Evolutionary conservation across 768 basidiomycete species (phyloP).

Genomic region (Russula emetica): DNA sequence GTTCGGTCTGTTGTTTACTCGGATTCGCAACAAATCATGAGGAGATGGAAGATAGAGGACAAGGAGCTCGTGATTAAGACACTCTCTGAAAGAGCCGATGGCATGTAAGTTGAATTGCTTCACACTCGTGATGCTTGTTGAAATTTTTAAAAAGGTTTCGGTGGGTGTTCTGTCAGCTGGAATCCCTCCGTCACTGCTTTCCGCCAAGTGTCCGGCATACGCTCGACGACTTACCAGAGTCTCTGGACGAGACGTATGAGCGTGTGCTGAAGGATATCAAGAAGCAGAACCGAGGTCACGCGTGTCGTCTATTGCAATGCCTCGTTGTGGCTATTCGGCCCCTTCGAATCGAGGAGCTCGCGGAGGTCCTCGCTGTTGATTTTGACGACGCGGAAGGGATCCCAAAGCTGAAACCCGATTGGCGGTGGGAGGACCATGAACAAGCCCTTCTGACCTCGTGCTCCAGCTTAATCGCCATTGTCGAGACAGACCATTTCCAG

Average conservation of each 20-base stretch:
- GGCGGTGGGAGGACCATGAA: slow-evolving; percentile 6
- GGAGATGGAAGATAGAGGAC: neutral
- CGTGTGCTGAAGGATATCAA: slow-evolving; percentile 6
- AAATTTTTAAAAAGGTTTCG: neutral
- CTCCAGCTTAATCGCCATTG: slow-evolving; percentile 1
- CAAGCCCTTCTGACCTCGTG: neutral
- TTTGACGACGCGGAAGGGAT: neutral
- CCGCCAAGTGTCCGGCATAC: neutral
- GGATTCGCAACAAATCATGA: slow-evolving; percentile 1
- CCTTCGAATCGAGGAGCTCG: slow-evolving; percentile 1
- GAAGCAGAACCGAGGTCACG: neutral
- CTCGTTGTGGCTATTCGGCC: slow-evolving; percentile 6
- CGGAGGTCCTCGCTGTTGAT: slow-evolving; percentile 13
- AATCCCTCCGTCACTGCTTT: slow-evolving; percentile 6
- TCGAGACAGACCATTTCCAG: neutral
- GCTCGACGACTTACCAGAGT: slow-evolving; percentile 1
- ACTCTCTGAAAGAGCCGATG: slow-evolving; percentile 10
- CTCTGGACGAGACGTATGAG: slow-evolving; percentile 7
- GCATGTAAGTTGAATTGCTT: neutral
- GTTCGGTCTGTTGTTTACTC: neutral
- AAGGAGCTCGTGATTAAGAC: neutral
- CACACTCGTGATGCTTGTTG: neutral
- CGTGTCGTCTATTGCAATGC: slow-evolving; percentile 10
- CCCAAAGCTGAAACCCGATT: neutral
- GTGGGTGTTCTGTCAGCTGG: slow-evolving; percentile 1